phyloP scores from a whole-genome alignment of 2,329 filamentous ascomycete genomes.

The Cadophora sp. region DNA sequence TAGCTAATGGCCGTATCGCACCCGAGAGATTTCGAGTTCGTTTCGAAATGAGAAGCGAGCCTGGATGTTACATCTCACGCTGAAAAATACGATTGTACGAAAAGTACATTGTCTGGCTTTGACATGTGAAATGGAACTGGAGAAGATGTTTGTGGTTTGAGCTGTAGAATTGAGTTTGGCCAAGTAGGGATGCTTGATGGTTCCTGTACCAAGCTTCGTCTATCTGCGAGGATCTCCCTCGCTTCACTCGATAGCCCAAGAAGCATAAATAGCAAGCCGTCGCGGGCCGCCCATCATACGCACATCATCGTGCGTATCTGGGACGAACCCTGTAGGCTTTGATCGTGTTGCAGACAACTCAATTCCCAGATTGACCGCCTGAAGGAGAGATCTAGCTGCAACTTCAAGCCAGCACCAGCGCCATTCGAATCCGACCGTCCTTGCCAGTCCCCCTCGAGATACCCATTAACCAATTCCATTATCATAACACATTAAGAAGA shows the following conservation, averaged over 20 bases:
- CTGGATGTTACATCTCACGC: neutral
- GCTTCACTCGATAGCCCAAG: neutral
- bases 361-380: neutral
- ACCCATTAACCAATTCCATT: neutral
- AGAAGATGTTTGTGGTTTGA: neutral
- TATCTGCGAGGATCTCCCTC: neutral
- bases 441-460: neutral
- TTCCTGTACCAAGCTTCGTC: neutral
- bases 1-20: neutral
- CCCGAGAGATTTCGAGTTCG: neutral
- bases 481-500: neutral
- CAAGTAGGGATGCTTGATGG: no score
- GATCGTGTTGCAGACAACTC: neutral
- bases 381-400: neutral
- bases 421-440: neutral
- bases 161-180: no score
- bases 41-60: neutral
- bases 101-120: no score
- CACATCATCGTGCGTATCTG: neutral
- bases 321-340: neutral
- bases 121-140: neutral
- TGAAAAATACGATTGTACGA: neutral
- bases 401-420: no score
- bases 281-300: neutral
- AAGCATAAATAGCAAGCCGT: slow-evolving; percentile 8